phyloP scores from a whole-genome alignment of 2,329 filamentous ascomycete species.

The Penicillium sp. region DNA sequence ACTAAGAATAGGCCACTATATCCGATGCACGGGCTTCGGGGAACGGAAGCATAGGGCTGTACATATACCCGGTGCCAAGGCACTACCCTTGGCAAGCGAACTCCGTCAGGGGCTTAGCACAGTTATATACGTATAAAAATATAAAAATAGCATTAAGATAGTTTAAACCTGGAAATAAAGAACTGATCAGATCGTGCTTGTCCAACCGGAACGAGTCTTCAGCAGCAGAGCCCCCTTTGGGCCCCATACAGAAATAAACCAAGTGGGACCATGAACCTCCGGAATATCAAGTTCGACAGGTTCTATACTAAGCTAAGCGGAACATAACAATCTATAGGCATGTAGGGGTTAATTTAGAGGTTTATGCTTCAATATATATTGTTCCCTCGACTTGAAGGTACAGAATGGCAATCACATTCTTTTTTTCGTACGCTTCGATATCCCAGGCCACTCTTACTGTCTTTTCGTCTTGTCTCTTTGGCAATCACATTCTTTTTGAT shows the following conservation, averaged over 20 bases:
- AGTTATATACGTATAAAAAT: background rate
- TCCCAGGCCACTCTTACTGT: too few species aligned
- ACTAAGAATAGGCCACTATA: background rate
- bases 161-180: background rate
- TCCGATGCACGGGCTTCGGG: too few species aligned
- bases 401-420: background rate
- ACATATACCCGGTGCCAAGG: background rate
- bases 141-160: background rate
- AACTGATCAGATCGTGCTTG: background rate
- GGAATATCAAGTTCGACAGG: background rate
- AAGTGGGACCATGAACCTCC: background rate
- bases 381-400: background rate
- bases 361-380: background rate
- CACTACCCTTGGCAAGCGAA: too few species aligned
- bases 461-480: too few species aligned
- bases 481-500: background rate
- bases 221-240: background rate
- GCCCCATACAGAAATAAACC: background rate
- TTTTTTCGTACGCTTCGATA: too few species aligned
- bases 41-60: background rate
- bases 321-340: background rate
- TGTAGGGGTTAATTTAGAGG: background rate
- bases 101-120: background rate
- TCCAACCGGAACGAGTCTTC: background rate
- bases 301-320: too few species aligned